These are phyloP conservation scores for Secale cereale DNA, from an alignment of 176 grass and related monocot species.

Conservation along the genomic window DNA sequence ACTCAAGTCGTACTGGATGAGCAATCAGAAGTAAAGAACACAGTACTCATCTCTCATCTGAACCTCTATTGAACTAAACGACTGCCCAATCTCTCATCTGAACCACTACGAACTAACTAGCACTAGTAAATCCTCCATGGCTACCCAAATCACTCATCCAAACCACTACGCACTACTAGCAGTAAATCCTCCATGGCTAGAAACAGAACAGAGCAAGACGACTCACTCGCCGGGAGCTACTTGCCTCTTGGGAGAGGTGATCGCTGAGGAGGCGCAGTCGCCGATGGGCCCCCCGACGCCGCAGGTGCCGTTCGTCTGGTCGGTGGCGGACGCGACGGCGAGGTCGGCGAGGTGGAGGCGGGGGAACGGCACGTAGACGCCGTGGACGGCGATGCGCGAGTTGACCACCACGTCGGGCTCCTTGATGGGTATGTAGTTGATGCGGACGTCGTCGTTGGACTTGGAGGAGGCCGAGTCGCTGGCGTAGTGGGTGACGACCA, in stretches of 20 bases:
- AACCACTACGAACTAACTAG: background rate
- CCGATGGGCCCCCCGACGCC: background rate
- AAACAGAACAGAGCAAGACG: background rate
- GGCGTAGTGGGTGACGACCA: constrained; percentile 50
- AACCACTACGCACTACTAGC: too few species aligned
- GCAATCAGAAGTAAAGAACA: too few species aligned
- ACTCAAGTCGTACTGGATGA: too few species aligned
- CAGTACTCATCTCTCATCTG: too few species aligned
- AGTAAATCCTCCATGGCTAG: background rate
- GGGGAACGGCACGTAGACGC: constrained; percentile 57
- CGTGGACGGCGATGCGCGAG: constrained; percentile 61
- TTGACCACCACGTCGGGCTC: constrained; percentile 59
- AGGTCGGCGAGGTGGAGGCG: constrained; percentile 51
- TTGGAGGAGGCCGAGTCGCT: background rate
- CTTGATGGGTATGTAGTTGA: constrained; percentile 82
- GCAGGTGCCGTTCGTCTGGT: constrained; percentile 11
- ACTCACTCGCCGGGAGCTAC: constrained; percentile 10
- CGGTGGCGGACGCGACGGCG: constrained; percentile 32
- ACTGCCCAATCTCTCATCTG: background rate
- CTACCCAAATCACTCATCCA: too few species aligned
- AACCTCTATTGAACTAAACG: too few species aligned
- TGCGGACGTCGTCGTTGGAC: constrained; percentile 35
- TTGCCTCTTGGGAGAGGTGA: constrained; percentile 9
- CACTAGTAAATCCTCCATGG: too few species aligned
- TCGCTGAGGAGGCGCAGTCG: constrained; percentile 18